Base-by-base conservation (phyloP, 140 eudicot species). In the Oenanthe javanica region DNA sequence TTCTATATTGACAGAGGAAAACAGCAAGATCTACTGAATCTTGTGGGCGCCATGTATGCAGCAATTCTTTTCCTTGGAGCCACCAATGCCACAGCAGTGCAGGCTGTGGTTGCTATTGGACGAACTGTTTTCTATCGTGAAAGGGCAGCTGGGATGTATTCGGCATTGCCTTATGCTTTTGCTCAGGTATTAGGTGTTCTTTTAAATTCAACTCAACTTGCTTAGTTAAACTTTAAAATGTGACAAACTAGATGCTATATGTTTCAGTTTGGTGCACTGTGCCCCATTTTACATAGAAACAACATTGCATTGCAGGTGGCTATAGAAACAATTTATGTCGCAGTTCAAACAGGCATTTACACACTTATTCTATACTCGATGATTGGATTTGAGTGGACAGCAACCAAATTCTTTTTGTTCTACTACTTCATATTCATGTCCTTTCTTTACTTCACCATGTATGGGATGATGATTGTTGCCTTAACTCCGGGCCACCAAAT, bases 61-160 rank as follows among this genome's bases (percentile, higher is more conserved):
- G 93, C 95, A 49, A 89, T 93, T 9, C 55, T 89, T 85, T 93
- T 93, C 79, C 93, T 93, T 42, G 97, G 98, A 49, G 97, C 88
- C 23, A 83, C 90, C 57, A 93, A 90, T 80, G 84, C 98, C 42
- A 77, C 90, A 0, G 80, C 93, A 9, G 98, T 93, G 23, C 95
- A 89, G 78, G 79, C 93, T 27, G 90, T 93, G 31, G 98, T 93
- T 46, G 85, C 89, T 8, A 84, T 88, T 31, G 98, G 88, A 77
- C 82, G 97, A 79, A 91, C 93, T 0, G 93, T 93, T 52, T 93
- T 91, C 81, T 93, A 93, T 70, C 93, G 98, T 47, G 98, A 93
- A 84, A 89, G 83, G 78, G 98, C 91, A 21, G 93, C 98, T 25
- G 95, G 98, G 75, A 91, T 93, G 98, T 93, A 88, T 81, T 93